Evolutionary conservation across 2,329 filamentous ascomycete genomes (phyloP), one percentile per base, ranked within the genome.

Genomic region (Pleurostoma richardsiae): DNA sequence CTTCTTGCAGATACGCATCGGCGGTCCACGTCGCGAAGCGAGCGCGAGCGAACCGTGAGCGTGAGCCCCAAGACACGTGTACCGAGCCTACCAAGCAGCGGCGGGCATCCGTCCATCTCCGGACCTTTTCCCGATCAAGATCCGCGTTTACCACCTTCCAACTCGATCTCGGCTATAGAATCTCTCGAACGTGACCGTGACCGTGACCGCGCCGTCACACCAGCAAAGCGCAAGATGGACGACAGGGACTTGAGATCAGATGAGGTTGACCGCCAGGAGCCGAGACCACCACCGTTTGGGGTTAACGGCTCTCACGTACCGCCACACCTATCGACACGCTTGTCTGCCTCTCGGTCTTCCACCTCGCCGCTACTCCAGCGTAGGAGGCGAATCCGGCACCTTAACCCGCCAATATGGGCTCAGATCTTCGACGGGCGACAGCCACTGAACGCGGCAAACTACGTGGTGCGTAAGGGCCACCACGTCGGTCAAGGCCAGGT

Each of bases 41-140:
- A 89, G 46, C 79, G 85, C 57, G 86, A 88, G 51, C 73, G 78
- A 43, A 88, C 84, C 61, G 64, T 86, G 45, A 91, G 86, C 59
- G 81, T 92, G 43, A 92, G 87, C 61, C 88, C 89, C 30, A 90
- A 89, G 67, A 90, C 87, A 33, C 74, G 79, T 52, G 69, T 84
- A 11, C 69, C 74, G 38, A 80, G 75, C 54, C 59, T 80, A 36
- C 70, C 69, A 48, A 74, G 65, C 59, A 73, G 64, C 56, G 57
- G 67, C 40, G 68, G 70, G 31, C 57, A 54, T n/a, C 57, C 54
- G 7, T 51, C 53, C 29, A 52, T 53, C 30, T 57, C 56, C 10
- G 50, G 50, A 29, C 45, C 41, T 8, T 44, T 51, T 46, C 50
- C 54, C 40, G 58, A 60, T 31, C 52, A 45, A 8, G 56, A 62